Evolutionary conservation across 1,284 basidiomycete genomes (phyloP).

Genomic region (Lignosus rhinocerotis): DNA sequence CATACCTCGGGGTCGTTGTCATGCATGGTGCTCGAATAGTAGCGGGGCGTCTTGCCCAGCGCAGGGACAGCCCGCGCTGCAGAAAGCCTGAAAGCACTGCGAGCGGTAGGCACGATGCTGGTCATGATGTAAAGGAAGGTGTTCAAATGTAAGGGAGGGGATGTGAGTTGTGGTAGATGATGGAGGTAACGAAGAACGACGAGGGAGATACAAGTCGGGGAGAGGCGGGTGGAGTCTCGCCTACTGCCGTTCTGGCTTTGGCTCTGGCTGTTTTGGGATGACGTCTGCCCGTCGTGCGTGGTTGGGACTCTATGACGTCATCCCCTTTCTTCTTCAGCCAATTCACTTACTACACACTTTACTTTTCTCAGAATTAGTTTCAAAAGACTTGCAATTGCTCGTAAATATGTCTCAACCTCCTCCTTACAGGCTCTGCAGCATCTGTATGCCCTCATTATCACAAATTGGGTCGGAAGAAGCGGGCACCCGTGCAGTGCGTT

Average conservation of each 20-base stretch:
- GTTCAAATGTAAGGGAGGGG: background rate
- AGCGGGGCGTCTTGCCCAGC: slow-evolving; percentile 16
- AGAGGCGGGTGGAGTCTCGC: slow-evolving; percentile 10
- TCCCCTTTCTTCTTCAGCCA: background rate
- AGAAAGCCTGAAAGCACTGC: slow-evolving; percentile 21
- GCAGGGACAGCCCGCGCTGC: slow-evolving; percentile 11
- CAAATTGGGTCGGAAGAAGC: no score
- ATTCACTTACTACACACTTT: background rate
- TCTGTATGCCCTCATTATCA: no score
- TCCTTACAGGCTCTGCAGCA: no score
- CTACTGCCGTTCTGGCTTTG: background rate
- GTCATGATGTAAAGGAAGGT: slow-evolving; percentile 8
- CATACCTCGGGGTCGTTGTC: slow-evolving; percentile 61
- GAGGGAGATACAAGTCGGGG: slow-evolving; percentile 4
- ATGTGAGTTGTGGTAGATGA: slow-evolving; percentile 1
- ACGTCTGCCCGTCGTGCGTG: slow-evolving; percentile 6
- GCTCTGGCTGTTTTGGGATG: slow-evolving; percentile 15
- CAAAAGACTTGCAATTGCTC: no score
- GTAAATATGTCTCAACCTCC: no score
- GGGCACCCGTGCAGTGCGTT: no score
- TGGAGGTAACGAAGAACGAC: background rate
- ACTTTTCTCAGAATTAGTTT: no score
- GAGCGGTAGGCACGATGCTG: slow-evolving; percentile 21
- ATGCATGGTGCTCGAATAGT: slow-evolving; percentile 54
- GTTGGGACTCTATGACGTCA: slow-evolving; percentile 13